phyloP scores from a whole-genome alignment of 257 asterid genomes.

The Solanum phureja region DNA sequence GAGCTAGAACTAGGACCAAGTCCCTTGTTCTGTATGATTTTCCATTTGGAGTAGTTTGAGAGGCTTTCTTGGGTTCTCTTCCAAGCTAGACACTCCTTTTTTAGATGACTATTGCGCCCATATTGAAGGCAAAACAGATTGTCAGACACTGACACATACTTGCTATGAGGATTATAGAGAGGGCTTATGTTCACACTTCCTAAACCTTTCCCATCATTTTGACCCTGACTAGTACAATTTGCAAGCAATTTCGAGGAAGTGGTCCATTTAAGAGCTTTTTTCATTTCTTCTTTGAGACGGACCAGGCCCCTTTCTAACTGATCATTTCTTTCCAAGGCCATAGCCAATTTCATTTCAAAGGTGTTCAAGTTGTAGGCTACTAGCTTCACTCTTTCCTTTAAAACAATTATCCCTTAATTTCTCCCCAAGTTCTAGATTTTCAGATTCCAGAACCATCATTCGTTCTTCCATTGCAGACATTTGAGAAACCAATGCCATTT shows the following conservation, averaged over 20 bases:
- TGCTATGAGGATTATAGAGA: neutral
- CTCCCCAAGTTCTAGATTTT: neutral
- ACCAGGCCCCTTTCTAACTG: neutral
- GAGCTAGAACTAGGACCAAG: neutral
- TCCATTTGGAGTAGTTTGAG: neutral
- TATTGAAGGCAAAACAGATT: neutral
- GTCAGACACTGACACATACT: neutral
- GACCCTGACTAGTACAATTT: neutral
- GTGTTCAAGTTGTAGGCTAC: neutral
- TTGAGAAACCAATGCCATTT: neutral
- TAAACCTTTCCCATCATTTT: neutral
- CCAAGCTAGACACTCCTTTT: neutral
- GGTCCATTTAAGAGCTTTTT: neutral
- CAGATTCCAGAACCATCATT: no score
- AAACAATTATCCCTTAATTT: no score
- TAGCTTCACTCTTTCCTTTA: neutral
- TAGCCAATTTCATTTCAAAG: neutral
- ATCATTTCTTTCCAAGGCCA: neutral
- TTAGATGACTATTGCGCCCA: neutral
- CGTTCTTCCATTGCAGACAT: neutral
- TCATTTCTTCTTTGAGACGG: neutral
- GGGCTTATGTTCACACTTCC: neutral
- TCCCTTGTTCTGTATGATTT: neutral
- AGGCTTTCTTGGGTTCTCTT: neutral
- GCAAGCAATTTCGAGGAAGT: no score